Percentiles rank a stretch among this genome's conserved stretches.
These are phyloP conservation scores for Komagataella ulmi DNA, from an alignment of 805 yeast species.

Conservation along the genomic window DNA sequence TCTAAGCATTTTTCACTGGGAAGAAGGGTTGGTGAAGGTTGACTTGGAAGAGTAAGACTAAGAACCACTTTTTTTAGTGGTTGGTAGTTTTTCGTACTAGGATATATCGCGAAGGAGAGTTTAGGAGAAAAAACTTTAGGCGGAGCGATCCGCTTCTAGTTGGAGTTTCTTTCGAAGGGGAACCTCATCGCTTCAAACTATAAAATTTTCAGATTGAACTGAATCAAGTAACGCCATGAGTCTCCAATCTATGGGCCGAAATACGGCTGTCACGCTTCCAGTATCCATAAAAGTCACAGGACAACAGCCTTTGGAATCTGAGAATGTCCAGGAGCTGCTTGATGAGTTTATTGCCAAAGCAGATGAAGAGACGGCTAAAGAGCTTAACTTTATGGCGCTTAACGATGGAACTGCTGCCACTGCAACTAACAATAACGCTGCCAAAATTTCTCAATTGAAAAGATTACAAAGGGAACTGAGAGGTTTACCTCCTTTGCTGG, in stretches of 20 bases:
- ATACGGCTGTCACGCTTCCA: constrained; percentile 34
- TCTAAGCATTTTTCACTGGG: background rate
- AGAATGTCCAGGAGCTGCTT: constrained; percentile 11
- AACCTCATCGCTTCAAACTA: background rate
- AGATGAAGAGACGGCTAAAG: constrained; percentile 7
- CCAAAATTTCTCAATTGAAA: constrained; percentile 18
- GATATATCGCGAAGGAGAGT: background rate
- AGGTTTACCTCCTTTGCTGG: constrained; percentile 21
- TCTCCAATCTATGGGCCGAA: background rate
- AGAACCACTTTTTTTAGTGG: background rate
- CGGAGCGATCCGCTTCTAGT: background rate
- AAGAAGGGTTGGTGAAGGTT: background rate
- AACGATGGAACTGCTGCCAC: background rate
- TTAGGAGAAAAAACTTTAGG: background rate
- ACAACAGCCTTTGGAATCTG: constrained; percentile 7
- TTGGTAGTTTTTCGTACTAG: background rate
- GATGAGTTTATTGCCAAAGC: constrained; percentile 13
- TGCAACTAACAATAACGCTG: constrained; percentile 14
- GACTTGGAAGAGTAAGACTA: background rate
- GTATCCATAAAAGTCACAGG: constrained; percentile 21
- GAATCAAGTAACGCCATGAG: background rate
- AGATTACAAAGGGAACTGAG: constrained; percentile 22
- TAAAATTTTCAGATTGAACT: background rate
- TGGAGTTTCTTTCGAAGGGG: background rate
- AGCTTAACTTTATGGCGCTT: constrained; percentile 2